These are phyloP conservation scores for Pulveroboletus sp. DNA, from an alignment of 768 basidiomycete species.

Conservation along the genomic window DNA sequence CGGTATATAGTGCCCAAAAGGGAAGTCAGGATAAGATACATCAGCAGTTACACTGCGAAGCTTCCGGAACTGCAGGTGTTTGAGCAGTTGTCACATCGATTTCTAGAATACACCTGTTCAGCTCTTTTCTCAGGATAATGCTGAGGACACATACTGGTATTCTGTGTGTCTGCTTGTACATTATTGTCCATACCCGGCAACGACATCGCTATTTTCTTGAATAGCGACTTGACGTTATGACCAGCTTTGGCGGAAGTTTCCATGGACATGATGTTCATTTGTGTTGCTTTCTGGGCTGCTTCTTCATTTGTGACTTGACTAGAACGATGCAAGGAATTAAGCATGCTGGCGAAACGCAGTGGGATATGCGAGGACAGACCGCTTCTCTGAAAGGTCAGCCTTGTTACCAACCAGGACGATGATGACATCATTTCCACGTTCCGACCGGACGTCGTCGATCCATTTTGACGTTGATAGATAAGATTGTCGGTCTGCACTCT, in stretches of 20 bases:
- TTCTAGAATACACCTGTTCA: conserved; percentile 46
- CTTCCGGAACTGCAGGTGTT: conserved; percentile 73
- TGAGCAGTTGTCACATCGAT: conserved; percentile 85
- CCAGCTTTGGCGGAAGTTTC: conserved; percentile 99
- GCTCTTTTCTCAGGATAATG: not conserved
- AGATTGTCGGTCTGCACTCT: conserved; percentile 80
- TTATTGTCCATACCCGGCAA: conserved; percentile 95
- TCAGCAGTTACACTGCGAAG: conserved; percentile 83
- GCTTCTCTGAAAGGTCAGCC: conserved; percentile 97
- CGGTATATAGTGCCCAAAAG: conserved; percentile 24
- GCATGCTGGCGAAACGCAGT: not conserved
- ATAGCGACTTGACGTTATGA: conserved; percentile 97
- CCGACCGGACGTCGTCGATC: conserved; percentile 99
- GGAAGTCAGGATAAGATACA: conserved; percentile 3
- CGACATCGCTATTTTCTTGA: conserved; percentile 99
- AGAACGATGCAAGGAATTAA: conserved; percentile 12
- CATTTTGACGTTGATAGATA: conserved; percentile 98
- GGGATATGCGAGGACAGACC: conserved; percentile 49
- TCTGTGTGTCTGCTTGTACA: conserved; percentile 53
- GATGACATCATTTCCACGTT: conserved; percentile 96
- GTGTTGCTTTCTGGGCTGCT: conserved; percentile 86
- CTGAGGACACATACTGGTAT: conserved; percentile 38
- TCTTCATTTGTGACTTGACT: conserved; percentile 99
- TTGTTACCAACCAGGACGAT: conserved; percentile 99
- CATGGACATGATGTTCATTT: conserved; percentile 97